Evolutionary conservation across 495 filamentous ascomycete genomes (phyloP), one percentile per base, ranked within the genome.

Genomic region (Penicillium malachiteum): DNA sequence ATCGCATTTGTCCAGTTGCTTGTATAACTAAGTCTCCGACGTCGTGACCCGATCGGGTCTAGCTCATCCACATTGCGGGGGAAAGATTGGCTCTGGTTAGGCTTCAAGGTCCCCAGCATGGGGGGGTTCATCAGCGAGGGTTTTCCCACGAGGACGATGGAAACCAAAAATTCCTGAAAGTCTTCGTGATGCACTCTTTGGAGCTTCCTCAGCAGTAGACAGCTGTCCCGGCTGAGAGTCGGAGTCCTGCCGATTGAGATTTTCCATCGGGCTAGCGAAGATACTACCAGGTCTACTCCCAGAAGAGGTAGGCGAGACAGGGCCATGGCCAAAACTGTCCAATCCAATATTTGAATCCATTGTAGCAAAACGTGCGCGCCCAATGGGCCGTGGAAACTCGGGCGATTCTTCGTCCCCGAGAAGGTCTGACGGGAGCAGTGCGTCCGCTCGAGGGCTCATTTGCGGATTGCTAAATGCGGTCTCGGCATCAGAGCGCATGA

Each of bases 81-180:
- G 58, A 93, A 88, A 10, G 91, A 95, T 62, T 90, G 90, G 64
- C 89, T 91, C 63, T 96, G 88, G 3, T 82, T 81, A 48, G 85
- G 73, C 65, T 89, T 90, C 32, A 96, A 74, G 35, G 83, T 84
- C 12, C 91, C 91, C 16, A 95, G 67, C 40, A 84, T 76, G 13
- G 85, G 87, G n/a, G 5, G 84, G 82, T 45, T 87, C 84, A 21
- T 89, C 82, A 9, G 88, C 86, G 46, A 79, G 69, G 3, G 83
- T 81, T 68, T 93, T 95, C 11, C 84, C 83, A 53, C 85, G 85
- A 55, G 86, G 85, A 6, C 89, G 81, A 65, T 84, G 84, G 59
- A 92, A 88, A 37, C 69, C 69, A 56, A 95, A 89, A 6, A 87
- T 66, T 18, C 80, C 79, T 32, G 82, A 82, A 31, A 87, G 76